Evolutionary conservation across 2,329 filamentous ascomycete genomes (phyloP), one percentile per base, ranked within the genome.

Genomic region (Pezicula carpinea): DNA sequence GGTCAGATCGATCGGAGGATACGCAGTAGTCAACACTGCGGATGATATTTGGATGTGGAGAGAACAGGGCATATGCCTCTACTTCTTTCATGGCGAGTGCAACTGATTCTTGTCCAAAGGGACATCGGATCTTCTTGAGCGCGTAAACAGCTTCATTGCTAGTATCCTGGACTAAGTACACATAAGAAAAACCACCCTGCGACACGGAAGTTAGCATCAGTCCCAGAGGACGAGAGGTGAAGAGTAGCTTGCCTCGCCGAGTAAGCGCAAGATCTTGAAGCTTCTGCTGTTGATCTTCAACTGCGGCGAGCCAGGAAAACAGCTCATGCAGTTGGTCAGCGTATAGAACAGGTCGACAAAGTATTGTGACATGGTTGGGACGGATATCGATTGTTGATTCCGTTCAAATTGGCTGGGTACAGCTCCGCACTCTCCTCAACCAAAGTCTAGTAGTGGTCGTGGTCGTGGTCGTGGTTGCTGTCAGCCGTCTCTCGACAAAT

Each of bases 91-190:
- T 85, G 43, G 93, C 93, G 66, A 89, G 89, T 56, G 89, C 83
- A 49, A 99, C 92, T 21, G 89, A 96, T 74, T 99, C 93, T 68
- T 93, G 87, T 56, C 93, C 93, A 63, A 99, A 97, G 4, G 93
- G 92, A 75, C 93, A 99, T 64, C 92, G 85, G 68, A 99, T 99
- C 78, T 99, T 99, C 71, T 99, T 99, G 52, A 97, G 83, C 15
- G 93, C 93, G 67, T 95, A 92, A 39, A 96, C 80, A 60, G 92
- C 83, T 50, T 88, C 87, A 44, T 82, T 86, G 46, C 81, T 75
- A 40, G 87, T 92, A 67, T 96, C 91, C 75, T 97, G 88, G 50
- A 99, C 93, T 50, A 99, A 87, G 71, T 99, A 99, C 59, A 99
- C 93, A 69, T 97, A 99, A 55, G 90, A 96, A 75, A 99, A 99